Conservation (phyloP, 345 rosid species). For the Citrus inodora region DNA sequence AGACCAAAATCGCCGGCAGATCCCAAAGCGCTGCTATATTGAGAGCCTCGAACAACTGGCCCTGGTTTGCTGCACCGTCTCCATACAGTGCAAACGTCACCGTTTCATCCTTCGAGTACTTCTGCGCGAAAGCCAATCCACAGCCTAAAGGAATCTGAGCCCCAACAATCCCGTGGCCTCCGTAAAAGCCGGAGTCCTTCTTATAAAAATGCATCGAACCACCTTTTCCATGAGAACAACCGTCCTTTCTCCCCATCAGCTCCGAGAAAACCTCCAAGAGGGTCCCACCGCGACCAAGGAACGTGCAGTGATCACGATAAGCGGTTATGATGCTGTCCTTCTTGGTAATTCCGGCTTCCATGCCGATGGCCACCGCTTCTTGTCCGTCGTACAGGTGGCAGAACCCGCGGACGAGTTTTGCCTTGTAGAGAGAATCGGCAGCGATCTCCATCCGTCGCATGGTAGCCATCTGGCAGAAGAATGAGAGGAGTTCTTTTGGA, state of each 20-base stretch:
- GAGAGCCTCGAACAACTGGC: constrained; percentile 92
- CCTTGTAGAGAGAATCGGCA: constrained; percentile 94
- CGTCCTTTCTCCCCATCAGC: constrained; percentile 90
- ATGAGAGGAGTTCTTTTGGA: constrained; percentile 57
- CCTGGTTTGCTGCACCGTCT: constrained; percentile 98
- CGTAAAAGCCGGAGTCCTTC: constrained; percentile 78
- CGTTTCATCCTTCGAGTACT: constrained; percentile 75
- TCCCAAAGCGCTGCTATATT: constrained; percentile 96
- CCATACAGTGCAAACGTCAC: constrained; percentile 89
- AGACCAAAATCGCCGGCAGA: constrained; percentile 83
- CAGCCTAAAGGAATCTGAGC: constrained; percentile 93
- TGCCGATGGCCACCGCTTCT: constrained; percentile 90
- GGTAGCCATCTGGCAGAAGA: constrained; percentile 78
- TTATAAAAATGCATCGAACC: constrained; percentile 98
- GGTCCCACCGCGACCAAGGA: constrained; percentile 81
- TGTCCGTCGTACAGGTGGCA: constrained; percentile 99
- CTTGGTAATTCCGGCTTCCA: constrained; percentile 92
- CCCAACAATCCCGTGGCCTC: constrained; percentile 97
- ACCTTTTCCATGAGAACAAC: constrained; percentile 89
- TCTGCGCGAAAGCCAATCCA: constrained; percentile 98
- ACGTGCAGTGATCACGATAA: constrained; percentile 89
- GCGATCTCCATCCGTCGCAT: constrained; percentile 99
- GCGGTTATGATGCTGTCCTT: constrained; percentile 85
- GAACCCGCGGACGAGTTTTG: constrained; percentile 96
- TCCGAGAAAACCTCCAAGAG: constrained; percentile 69